Evolutionary conservation across 202 grass and related monocot species (phyloP).

Genomic region (Musa balbisiana): DNA sequence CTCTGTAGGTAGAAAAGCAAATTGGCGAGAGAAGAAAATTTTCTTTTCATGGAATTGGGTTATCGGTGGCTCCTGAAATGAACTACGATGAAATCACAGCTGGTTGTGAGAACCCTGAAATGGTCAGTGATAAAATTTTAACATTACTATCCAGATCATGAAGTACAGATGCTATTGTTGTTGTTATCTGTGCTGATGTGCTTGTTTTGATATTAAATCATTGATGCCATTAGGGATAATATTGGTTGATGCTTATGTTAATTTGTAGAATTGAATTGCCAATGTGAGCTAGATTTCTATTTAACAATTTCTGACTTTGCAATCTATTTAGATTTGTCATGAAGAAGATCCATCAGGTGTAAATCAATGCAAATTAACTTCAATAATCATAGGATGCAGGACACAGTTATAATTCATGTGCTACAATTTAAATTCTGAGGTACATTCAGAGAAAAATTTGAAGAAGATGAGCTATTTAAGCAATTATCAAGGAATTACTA

Average conservation of each 20-base stretch:
- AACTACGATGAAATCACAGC: conserved; percentile 51
- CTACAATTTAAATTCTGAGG: too few species aligned
- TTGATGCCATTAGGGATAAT: too few species aligned
- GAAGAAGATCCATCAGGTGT: background rate
- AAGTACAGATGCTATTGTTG: background rate
- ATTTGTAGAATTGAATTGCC: background rate
- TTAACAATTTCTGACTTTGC: background rate
- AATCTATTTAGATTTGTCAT: background rate
- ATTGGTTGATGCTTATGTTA: background rate
- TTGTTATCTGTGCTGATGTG: background rate
- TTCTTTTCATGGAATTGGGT: conserved; percentile 83
- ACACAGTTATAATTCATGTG: too few species aligned
- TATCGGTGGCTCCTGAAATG: conserved; percentile 66
- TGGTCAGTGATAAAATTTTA: conserved; percentile 39
- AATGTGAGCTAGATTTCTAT: background rate
- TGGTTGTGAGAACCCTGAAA: conserved; percentile 43
- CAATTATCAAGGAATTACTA: too few species aligned
- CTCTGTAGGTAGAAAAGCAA: conserved; percentile 75
- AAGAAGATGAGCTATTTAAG: too few species aligned
- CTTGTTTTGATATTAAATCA: too few species aligned
- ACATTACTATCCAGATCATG: background rate
- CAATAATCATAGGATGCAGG: too few species aligned
- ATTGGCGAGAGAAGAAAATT: conserved; percentile 89
- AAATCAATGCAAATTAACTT: too few species aligned
- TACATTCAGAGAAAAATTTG: too few species aligned